phyloP scores from a whole-genome alignment of 75 land plant species.

The Pinus albicaulis region DNA sequence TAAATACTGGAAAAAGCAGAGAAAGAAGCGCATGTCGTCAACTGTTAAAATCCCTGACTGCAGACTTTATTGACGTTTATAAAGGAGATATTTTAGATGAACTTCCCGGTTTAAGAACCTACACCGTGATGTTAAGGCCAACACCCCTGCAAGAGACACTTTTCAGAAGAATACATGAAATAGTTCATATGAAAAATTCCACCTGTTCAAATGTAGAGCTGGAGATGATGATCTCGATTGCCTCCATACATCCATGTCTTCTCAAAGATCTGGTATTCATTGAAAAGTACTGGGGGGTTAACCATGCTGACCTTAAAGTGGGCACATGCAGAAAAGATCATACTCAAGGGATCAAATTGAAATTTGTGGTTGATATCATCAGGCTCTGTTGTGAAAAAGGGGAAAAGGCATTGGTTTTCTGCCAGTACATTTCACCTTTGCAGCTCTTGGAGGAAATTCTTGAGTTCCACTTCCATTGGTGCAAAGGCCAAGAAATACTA shows the following conservation, averaged over 20 bases:
- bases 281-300: conserved; percentile 21
- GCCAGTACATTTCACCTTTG: conserved; percentile 66
- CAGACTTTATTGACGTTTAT: conserved; percentile 67
- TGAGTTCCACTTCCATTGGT: conserved; percentile 44
- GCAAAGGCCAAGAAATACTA: conserved; percentile 48
- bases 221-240: conserved; percentile 53
- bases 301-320: conserved; percentile 21
- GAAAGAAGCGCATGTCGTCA: conserved; percentile 38
- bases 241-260: conserved; percentile 60
- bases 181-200: conserved; percentile 12
- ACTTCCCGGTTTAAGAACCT: conserved; percentile 75
- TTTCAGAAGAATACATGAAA: conserved; percentile 19
- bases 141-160: conserved; percentile 52
- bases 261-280: conserved; percentile 29
- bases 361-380: conserved; percentile 69
- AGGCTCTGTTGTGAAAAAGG: conserved; percentile 24
- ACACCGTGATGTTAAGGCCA: conserved; percentile 55
- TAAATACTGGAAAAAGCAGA: conserved; percentile 37
- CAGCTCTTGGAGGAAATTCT: conserved; percentile 46
- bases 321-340: conserved; percentile 35
- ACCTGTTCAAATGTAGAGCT: conserved; percentile 38
- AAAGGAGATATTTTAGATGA: conserved; percentile 41
- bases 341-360: conserved; percentile 56
- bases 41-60: conserved; percentile 52
- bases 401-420: conserved; percentile 80